Percentiles rank a stretch among this genome's conserved stretches.
These are phyloP conservation scores for Endogone sp. DNA, from an alignment of 192 early-diverging fungal genomes.

Conservation along the genomic window DNA sequence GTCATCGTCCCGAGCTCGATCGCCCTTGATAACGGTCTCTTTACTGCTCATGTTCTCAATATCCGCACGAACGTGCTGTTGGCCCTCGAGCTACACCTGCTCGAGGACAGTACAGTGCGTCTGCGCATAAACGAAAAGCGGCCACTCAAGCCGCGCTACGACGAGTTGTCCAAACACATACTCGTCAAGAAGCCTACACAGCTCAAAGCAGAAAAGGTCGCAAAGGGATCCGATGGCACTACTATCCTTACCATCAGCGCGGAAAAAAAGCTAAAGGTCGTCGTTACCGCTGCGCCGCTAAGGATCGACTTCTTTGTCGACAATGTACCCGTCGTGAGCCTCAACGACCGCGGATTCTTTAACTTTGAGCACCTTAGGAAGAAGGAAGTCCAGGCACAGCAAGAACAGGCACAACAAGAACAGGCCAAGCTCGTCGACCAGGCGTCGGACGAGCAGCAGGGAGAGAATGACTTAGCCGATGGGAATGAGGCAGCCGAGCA, in stretches of 20 bases:
- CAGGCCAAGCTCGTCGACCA: conserved; percentile 41
- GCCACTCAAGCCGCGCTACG: conserved; percentile 70
- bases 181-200: conserved; percentile 38
- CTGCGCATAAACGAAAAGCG: conserved; percentile 59
- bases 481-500: conserved; percentile 33
- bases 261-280: conserved; percentile 20
- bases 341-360: conserved; percentile 85
- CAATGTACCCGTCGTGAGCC: conserved; percentile 52
- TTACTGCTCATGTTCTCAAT: conserved; percentile 58
- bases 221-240: conserved; percentile 14
- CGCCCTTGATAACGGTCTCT: conserved; percentile 40
- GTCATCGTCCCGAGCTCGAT: conserved; percentile 56
- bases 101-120: conserved; percentile 55
- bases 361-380: conserved; percentile 75
- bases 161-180: conserved; percentile 51
- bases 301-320: conserved; percentile 54
- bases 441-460: conserved; percentile 26
- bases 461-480: too few relatives aligned
- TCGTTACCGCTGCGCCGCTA: conserved; percentile 54
- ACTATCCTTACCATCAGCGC: conserved; percentile 38
- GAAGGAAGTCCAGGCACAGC: conserved; percentile 38
- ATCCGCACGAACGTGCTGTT: conserved; percentile 31
- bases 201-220: conserved; percentile 8
- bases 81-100: conserved; percentile 45
- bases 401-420: conserved; percentile 12